Conservation (phyloP, 2,329 filamentous ascomycete species). For the Fusarium paranaense region DNA sequence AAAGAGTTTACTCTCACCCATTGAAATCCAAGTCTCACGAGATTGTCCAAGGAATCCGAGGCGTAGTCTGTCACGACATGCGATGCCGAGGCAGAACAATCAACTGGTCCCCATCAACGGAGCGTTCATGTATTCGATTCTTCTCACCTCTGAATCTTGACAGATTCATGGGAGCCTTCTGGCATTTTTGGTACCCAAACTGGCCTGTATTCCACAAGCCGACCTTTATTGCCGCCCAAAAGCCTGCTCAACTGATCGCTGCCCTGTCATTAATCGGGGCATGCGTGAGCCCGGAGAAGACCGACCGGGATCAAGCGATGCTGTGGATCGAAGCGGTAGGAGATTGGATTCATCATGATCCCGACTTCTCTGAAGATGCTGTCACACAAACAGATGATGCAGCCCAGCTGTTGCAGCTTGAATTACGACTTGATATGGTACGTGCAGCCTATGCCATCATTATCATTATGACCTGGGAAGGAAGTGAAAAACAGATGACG, state of each 20-base stretch:
- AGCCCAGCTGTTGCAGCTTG: not conserved
- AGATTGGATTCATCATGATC: constrained; percentile 12
- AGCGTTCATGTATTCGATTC: constrained; percentile 7
- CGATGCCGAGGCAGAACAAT: not conserved
- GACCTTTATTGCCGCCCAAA: not conserved
- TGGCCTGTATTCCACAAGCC: constrained; percentile 28
- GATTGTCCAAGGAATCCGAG: not conserved
- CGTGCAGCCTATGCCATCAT: constrained; percentile 17
- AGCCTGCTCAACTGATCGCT: constrained; percentile 3
- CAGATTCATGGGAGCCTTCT: constrained; percentile 11
- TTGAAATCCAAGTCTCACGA: constrained; percentile 1
- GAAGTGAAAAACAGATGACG: not conserved
- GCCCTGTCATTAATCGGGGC: constrained; percentile 22
- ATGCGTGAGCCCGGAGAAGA: not conserved
- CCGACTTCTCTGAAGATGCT: constrained; percentile 4
- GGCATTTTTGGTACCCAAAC: constrained; percentile 25
- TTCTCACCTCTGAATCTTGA: constrained; percentile 27
- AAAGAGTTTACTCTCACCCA: not conserved
- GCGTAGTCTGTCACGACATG: not conserved
- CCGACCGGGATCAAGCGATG: constrained; percentile 6
- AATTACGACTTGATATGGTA: constrained; percentile 4
- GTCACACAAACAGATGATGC: constrained; percentile 6
- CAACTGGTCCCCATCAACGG: not conserved
- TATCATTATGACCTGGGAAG: constrained; percentile 15
- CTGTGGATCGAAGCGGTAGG: constrained; percentile 11